These are phyloP conservation scores for Epichloe elymi DNA, from an alignment of 2,329 filamentous ascomycete species.

Conservation along the genomic window DNA sequence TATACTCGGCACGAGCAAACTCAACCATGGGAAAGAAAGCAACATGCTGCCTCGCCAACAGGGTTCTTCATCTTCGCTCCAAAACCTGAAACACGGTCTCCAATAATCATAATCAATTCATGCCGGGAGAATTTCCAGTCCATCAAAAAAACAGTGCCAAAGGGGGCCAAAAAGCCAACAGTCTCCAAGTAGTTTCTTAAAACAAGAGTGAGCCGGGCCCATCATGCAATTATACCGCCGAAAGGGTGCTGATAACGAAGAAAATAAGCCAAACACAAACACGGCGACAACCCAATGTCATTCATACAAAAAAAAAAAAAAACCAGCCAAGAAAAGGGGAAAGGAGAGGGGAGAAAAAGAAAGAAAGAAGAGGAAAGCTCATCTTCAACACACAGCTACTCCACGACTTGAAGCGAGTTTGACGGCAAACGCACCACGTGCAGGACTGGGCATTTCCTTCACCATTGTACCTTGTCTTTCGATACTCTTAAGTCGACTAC, in stretches of 20 bases:
- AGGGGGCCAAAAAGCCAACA: neutral
- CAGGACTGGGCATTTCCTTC: slow-evolving; percentile 4
- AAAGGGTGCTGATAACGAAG: neutral
- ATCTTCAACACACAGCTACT: neutral
- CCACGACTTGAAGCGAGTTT: neutral
- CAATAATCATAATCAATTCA: neutral
- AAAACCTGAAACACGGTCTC: neutral
- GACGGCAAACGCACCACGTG: slow-evolving; percentile 5
- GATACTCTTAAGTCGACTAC: slow-evolving; percentile 2
- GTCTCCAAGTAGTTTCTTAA: neutral
- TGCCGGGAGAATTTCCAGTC: neutral
- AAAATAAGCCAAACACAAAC: neutral
- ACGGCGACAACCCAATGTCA: neutral
- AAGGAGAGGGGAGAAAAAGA: neutral
- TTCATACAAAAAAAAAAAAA: neutral
- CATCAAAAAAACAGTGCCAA: neutral
- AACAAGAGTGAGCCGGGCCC: neutral
- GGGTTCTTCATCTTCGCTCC: neutral
- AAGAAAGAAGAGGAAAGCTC: neutral
- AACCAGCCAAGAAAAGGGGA: neutral
- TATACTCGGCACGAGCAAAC: no score
- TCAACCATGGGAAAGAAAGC: neutral
- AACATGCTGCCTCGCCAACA: neutral
- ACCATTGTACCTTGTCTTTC: slow-evolving; percentile 11
- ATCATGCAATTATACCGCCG: neutral